phyloP scores from a whole-genome alignment of 192 early-diverging fungal species.

The Backusella sp. region DNA sequence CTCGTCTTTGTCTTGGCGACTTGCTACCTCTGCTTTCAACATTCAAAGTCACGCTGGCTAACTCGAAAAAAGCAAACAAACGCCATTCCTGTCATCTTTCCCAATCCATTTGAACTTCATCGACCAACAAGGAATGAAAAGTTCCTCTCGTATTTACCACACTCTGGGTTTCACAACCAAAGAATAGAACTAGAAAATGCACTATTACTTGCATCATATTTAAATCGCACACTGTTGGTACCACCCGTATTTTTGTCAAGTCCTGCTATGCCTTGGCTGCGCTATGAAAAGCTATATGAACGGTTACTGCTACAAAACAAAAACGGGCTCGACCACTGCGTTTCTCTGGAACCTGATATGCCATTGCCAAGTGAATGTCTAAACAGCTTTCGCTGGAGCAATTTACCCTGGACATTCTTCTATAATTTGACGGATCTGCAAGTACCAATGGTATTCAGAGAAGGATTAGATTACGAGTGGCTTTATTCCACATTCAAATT shows the following conservation, averaged over 20 bases:
- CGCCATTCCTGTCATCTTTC: conserved; percentile 20
- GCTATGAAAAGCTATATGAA: conserved; percentile 45
- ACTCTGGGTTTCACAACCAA: conserved; percentile 44
- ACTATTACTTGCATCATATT: conserved; percentile 51
- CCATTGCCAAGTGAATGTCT: conserved; percentile 54
- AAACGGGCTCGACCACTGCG: conserved; percentile 51
- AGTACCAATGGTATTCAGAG: conserved; percentile 40
- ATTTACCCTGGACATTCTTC: conserved; percentile 55
- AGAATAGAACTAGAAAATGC: conserved; percentile 47
- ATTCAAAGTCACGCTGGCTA: not conserved
- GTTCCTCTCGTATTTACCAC: conserved; percentile 38
- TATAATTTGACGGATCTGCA: conserved; percentile 42
- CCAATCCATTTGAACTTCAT: conserved; percentile 20
- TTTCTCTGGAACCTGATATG: conserved; percentile 28
- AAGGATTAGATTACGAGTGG: conserved; percentile 48
- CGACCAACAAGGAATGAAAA: conserved; percentile 26
- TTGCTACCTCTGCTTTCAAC: not conserved
- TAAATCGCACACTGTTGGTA: conserved; percentile 53
- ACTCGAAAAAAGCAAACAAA: not conserved
- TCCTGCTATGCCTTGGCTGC: conserved; percentile 52
- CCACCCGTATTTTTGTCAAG: conserved; percentile 51
- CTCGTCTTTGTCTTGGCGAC: not conserved
- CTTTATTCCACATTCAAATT: conserved; percentile 44
- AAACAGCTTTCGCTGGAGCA: conserved; percentile 52
- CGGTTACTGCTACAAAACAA: conserved; percentile 54